These are phyloP conservation scores for Lachancea mirantina DNA, from an alignment of 805 yeast species.

Conservation along the genomic window DNA sequence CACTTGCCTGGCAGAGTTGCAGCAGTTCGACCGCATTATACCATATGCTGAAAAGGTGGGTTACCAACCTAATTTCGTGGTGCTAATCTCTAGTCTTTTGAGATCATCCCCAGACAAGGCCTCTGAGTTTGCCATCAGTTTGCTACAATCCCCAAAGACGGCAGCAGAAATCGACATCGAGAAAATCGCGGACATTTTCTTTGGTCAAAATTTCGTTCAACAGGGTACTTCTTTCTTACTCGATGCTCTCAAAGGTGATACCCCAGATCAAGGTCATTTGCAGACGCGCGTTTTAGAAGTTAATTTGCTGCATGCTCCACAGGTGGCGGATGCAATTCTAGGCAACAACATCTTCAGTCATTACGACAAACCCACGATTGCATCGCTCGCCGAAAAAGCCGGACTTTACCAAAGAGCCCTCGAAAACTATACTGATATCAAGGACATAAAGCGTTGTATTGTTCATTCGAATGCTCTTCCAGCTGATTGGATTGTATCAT, in stretches of 20 bases:
- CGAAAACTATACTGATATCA: slow-evolving; percentile 90
- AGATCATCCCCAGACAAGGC: slow-evolving; percentile 97
- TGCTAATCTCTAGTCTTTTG: slow-evolving; percentile 81
- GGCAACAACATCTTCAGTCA: slow-evolving; percentile 95
- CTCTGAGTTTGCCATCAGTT: slow-evolving; percentile 88
- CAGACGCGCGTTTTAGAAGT: slow-evolving; percentile 93
- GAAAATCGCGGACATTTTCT: slow-evolving; percentile 85
- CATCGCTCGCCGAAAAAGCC: slow-evolving; percentile 90
- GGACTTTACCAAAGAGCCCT: slow-evolving; percentile 92
- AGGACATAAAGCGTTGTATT: slow-evolving; percentile 91
- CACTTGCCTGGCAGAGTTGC: slow-evolving; percentile 85
- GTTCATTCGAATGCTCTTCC: slow-evolving; percentile 81
- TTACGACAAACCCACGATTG: slow-evolving; percentile 89
- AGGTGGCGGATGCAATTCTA: slow-evolving; percentile 97
- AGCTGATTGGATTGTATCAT: slow-evolving; percentile 86
- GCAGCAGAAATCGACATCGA: slow-evolving; percentile 66
- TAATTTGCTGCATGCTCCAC: slow-evolving; percentile 93
- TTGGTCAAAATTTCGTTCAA: slow-evolving; percentile 88
- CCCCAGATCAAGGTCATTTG: slow-evolving; percentile 90
- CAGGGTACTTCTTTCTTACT: slow-evolving; percentile 96
- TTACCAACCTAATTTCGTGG: slow-evolving; percentile 84
- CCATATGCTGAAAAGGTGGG: slow-evolving; percentile 89
- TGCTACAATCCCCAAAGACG: slow-evolving; percentile 57
- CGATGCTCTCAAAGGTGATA: slow-evolving; percentile 90
- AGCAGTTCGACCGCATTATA: slow-evolving; percentile 90